Evolutionary conservation across 176 grass and related monocot genomes (phyloP).

Genomic region (Eleusine coracana): DNA sequence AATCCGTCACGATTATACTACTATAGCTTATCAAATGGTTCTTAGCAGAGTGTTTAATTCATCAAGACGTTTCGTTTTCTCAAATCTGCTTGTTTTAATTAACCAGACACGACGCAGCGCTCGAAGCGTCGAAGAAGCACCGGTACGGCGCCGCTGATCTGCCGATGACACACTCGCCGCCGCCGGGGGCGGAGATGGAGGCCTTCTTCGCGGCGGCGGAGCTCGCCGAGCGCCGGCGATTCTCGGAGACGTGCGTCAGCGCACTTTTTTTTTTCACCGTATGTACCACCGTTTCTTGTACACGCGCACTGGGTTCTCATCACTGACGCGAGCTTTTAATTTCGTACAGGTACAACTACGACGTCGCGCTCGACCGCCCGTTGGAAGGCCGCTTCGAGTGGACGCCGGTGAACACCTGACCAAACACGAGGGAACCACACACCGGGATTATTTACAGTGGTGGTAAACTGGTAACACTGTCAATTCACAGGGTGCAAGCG

Average conservation of each 20-base stretch:
- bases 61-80: neutral
- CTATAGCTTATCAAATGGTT: too few species aligned
- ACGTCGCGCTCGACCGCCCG: constrained; percentile 47
- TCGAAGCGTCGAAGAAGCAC: too few species aligned
- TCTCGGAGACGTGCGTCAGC: constrained; percentile 42
- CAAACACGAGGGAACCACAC: too few species aligned
- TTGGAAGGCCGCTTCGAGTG: constrained; percentile 57
- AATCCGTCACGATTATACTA: too few species aligned
- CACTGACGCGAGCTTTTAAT: constrained; percentile 1
- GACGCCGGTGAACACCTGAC: constrained; percentile 35
- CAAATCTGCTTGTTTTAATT: neutral
- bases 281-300: too few species aligned
- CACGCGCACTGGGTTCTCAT: neutral
- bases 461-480: too few species aligned
- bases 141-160: too few species aligned
- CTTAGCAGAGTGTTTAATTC: too few species aligned
- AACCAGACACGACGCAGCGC: neutral
- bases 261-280: neutral
- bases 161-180: neutral
- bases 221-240: constrained; percentile 42
- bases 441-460: too few species aligned
- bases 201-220: constrained; percentile 67
- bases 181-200: constrained; percentile 51
- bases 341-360: constrained; percentile 59
- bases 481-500: too few species aligned